phyloP scores from a whole-genome alignment of 2,329 filamentous ascomycete genomes.

The Cordyceps pruinosa region DNA sequence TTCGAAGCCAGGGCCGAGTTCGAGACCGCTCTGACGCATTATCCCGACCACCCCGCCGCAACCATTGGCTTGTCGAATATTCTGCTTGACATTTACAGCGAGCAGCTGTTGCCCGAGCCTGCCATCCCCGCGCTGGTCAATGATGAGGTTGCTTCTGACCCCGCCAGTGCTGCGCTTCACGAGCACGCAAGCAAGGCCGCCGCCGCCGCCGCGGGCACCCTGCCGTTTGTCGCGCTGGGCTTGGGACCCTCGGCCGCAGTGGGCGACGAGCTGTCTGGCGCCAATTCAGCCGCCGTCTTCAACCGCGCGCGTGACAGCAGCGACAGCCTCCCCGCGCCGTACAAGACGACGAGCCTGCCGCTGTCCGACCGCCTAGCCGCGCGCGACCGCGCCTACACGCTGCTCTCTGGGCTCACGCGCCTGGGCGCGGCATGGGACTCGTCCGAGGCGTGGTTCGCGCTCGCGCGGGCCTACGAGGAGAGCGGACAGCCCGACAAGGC shows the following conservation, averaged over 20 bases:
- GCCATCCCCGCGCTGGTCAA: constrained; percentile 40
- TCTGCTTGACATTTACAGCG: constrained; percentile 75
- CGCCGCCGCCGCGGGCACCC: constrained; percentile 13
- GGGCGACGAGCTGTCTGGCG: constrained; percentile 18
- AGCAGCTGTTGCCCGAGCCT: constrained; percentile 55
- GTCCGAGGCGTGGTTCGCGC: constrained; percentile 85
- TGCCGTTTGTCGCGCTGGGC: constrained; percentile 42
- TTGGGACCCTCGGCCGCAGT: constrained; percentile 26
- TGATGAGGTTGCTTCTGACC: constrained; percentile 14
- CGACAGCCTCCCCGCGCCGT: constrained; percentile 43
- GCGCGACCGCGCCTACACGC: constrained; percentile 77
- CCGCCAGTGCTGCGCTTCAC: constrained; percentile 14
- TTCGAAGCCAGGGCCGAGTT: constrained; percentile 70
- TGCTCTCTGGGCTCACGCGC: constrained; percentile 78
- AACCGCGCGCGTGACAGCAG: constrained; percentile 16
- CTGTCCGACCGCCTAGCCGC: constrained; percentile 79
- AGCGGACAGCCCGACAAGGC: constrained; percentile 80
- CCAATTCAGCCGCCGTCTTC: constrained; percentile 15
- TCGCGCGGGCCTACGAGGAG: constrained; percentile 82
- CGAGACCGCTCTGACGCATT: constrained; percentile 74
- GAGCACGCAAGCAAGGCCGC: constrained; percentile 8
- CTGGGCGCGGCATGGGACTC: constrained; percentile 84
- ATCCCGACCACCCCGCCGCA: constrained; percentile 70
- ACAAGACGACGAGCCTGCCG: constrained; percentile 56
- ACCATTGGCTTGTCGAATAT: constrained; percentile 80